Conservation (phyloP, 169 alveolate species). For the Cyclospora cayetanensis region DNA sequence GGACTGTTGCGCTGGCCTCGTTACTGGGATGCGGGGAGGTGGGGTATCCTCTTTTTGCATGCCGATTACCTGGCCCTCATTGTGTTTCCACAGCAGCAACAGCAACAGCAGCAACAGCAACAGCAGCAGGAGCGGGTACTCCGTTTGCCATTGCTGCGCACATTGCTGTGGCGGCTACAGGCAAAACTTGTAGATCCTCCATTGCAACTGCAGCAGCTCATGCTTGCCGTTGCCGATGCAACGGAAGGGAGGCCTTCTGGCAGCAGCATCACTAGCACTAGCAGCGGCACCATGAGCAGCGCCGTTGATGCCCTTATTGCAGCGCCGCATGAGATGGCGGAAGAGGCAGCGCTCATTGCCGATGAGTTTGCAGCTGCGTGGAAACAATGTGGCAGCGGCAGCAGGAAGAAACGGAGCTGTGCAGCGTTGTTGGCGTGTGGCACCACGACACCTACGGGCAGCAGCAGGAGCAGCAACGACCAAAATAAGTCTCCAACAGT, state of each 20-base stretch:
- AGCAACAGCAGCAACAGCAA: slow-evolving; percentile 38
- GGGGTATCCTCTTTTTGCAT: slow-evolving; percentile 2
- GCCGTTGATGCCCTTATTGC: background rate
- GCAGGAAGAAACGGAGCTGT: background rate
- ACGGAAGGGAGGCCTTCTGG: background rate
- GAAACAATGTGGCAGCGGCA: slow-evolving; percentile 47
- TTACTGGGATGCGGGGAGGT: slow-evolving; percentile 46
- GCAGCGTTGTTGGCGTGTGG: background rate
- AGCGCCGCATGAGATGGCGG: slow-evolving; percentile 43
- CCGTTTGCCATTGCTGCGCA: slow-evolving; percentile 33
- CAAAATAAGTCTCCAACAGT: background rate
- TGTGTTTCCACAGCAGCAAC: slow-evolving; percentile 17
- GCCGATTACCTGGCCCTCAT: background rate
- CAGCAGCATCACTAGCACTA: slow-evolving; percentile 9
- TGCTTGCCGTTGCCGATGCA: slow-evolving; percentile 7
- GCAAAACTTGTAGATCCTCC: background rate
- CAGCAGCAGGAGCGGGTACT: background rate
- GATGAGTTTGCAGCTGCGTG: slow-evolving; percentile 49
- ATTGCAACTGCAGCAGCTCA: slow-evolving; percentile 7
- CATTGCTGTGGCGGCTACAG: slow-evolving; percentile 30
- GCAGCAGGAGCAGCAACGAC: slow-evolving; percentile 32
- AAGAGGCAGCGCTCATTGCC: slow-evolving; percentile 32
- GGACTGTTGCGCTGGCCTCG: background rate
- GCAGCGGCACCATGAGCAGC: slow-evolving; percentile 26
- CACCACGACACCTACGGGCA: background rate